Evolutionary conservation across 768 basidiomycete genomes (phyloP).

Genomic region (Xanthoconium purpureum): DNA sequence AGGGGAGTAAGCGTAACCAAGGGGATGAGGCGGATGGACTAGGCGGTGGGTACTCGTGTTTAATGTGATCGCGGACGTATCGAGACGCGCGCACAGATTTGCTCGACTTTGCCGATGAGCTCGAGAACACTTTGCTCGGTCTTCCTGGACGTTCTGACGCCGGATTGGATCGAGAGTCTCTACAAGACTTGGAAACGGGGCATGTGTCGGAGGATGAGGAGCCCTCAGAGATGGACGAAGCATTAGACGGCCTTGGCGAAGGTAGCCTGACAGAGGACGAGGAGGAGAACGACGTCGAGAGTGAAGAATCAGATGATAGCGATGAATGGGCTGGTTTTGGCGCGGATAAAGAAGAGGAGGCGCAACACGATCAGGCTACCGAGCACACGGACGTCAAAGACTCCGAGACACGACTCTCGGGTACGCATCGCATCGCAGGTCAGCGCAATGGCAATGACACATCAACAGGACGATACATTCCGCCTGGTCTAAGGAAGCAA

Average conservation of each 20-base stretch:
- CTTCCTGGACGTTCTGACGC: not conserved
- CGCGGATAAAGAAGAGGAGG: constrained; percentile 1
- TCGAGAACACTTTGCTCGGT: constrained; percentile 12
- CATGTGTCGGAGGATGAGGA: not conserved
- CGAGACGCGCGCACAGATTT: constrained; percentile 40
- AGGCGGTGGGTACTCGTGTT: constrained; percentile 54
- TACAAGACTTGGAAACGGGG: not conserved
- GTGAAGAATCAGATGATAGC: constrained; percentile 21
- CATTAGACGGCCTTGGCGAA: not conserved
- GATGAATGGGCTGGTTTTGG: constrained; percentile 42
- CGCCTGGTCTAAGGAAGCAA: constrained; percentile 69
- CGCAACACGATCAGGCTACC: not conserved
- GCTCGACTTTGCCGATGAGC: constrained; percentile 45
- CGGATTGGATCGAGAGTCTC: not conserved
- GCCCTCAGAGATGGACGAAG: constrained; percentile 2
- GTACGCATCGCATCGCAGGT: constrained; percentile 11
- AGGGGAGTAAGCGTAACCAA: constrained; percentile 42
- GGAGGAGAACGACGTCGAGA: constrained; percentile 7
- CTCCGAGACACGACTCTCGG: not conserved
- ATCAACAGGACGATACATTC: constrained; percentile 60
- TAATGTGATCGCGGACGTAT: not conserved
- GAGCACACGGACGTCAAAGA: not conserved
- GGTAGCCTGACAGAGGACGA: not conserved
- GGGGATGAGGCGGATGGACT: constrained; percentile 72
- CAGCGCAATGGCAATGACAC: not conserved